Conservation (phyloP, 1,284 basidiomycete genomes). For the Naganishia albida region DNA sequence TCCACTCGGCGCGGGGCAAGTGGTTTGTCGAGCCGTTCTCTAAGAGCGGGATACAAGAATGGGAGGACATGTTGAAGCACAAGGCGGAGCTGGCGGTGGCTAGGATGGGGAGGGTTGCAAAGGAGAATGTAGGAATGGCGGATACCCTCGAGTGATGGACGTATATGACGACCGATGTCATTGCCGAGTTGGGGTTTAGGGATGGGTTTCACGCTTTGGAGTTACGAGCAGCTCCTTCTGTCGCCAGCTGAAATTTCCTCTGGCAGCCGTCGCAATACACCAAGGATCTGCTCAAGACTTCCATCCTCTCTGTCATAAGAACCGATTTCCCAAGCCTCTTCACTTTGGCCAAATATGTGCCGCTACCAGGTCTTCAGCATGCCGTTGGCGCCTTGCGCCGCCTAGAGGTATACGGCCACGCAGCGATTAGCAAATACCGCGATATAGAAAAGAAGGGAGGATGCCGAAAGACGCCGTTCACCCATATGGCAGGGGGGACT, state of each 20-base stretch:
- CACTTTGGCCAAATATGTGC: conserved; percentile 6
- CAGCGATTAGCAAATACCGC: conserved; percentile 16
- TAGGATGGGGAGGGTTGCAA: conserved; percentile 5
- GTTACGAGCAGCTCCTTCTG: neutral
- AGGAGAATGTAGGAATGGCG: neutral
- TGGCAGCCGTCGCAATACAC: neutral
- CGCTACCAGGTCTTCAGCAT: conserved; percentile 7
- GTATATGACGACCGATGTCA: conserved; percentile 26
- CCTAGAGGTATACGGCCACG: conserved; percentile 13
- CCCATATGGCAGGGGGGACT: conserved; percentile 20
- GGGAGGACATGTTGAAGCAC: conserved; percentile 25
- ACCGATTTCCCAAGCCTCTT: conserved; percentile 3
- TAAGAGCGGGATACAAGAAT: conserved; percentile 16
- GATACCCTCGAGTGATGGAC: conserved; percentile 24
- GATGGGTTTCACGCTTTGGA: conserved; percentile 7
- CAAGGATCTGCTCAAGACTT: conserved; percentile 11
- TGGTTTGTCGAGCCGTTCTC: conserved; percentile 22
- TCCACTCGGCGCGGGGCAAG: conserved; percentile 7
- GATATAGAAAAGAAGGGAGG: conserved; percentile 15
- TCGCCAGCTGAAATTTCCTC: neutral
- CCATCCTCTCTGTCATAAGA: conserved; percentile 3
- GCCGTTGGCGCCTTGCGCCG: conserved; percentile 6
- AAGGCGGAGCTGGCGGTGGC: conserved; percentile 6
- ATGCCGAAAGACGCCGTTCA: conserved; percentile 17
- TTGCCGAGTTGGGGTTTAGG: conserved; percentile 17